Percentiles rank a stretch among this genome's conserved stretches.
phyloP scores from a whole-genome alignment of 176 grass and related monocot species.

The Oryza rufipogon region DNA sequence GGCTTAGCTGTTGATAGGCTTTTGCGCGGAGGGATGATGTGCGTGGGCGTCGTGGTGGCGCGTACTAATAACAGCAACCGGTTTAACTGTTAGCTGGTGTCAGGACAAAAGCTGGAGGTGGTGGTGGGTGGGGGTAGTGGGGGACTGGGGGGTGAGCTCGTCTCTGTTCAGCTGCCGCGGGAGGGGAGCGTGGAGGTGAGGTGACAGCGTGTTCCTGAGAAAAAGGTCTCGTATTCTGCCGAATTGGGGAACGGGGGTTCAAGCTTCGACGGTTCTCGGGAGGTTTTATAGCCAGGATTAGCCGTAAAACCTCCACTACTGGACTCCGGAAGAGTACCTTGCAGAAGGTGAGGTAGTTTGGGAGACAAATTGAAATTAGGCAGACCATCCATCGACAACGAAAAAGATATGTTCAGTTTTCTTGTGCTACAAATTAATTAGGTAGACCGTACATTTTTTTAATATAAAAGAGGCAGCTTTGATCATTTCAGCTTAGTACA shows the following conservation, averaged over 20 bases:
- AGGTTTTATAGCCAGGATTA: constrained; percentile 22
- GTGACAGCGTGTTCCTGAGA: constrained; percentile 35
- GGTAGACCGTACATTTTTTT: too few species aligned
- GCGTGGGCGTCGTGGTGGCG: constrained; percentile 3
- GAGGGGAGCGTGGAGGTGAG: not conserved
- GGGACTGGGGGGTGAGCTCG: not conserved
- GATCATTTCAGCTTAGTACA: too few species aligned
- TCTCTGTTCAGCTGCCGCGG: not conserved
- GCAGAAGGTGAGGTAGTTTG: not conserved
- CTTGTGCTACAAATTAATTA: too few species aligned
- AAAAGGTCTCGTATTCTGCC: constrained; percentile 7
- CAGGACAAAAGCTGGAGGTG: constrained; percentile 39
- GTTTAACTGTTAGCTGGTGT: constrained; percentile 19
- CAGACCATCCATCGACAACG: too few species aligned
- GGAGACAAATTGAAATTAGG: not conserved
- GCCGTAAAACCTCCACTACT: too few species aligned
- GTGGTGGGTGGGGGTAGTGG: not conserved
- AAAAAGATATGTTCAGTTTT: not conserved
- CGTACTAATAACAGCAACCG: constrained; percentile 36
- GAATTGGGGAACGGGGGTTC: not conserved
- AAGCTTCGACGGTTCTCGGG: not conserved
- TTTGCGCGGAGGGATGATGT: constrained; percentile 6
- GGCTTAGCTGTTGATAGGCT: constrained; percentile 39
- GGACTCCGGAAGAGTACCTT: not conserved
- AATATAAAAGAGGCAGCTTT: too few species aligned